Evolutionary conservation across 1,284 basidiomycete genomes (phyloP), one percentile per base, ranked within the genome.

Genomic region (Trichosporon asahii): DNA sequence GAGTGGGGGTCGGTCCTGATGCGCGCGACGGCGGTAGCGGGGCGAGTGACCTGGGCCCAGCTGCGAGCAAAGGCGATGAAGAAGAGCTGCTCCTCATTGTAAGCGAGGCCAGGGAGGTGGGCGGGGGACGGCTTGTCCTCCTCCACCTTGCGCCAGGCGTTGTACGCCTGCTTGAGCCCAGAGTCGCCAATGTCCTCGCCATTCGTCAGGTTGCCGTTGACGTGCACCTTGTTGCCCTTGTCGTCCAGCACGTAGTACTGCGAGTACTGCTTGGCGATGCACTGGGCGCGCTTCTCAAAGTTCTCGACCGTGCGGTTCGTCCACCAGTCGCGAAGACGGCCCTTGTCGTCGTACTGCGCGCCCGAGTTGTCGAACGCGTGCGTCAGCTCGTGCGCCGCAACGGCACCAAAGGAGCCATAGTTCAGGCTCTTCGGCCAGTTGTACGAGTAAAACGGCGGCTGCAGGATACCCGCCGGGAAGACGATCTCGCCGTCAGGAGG

Each of bases 341-440:
- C 87, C 49, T 85, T 75, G 71, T 86, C 84, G 76, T 88, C 85
- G 76, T 86, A 88, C 72, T 86, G 85, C 55, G 78, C 77, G 11
- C 96, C 96, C 57, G 91, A 87, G 69, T 94, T 95, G 83, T 98
- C 95, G 75, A 98, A 97, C 1, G 94, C 94, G 79, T 98, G 95
- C 88, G 65, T 93, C 65, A 97, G 85, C 81, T 97, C 95, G 79
- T 97, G 95, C 0, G 93, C 88, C 12, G 94, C 94, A 15, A 95
- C 90, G 65, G 91, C 89, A 25, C 94, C 95, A 78, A 97, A 95
- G 1, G 93, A 90, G 44, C 95, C 96, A 76, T 95, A 98, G 65
- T 90, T 89, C 70, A 98, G 85, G 82, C 97, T 96, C n/a, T 77
- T 85, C 25, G 81, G 92, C 93, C 94, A 97, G 70, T 89, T 85